Evolutionary conservation across 2,329 filamentous ascomycete genomes (phyloP), one percentile per base, ranked within the genome.

Genomic region (Colletotrichum cuscutae): DNA sequence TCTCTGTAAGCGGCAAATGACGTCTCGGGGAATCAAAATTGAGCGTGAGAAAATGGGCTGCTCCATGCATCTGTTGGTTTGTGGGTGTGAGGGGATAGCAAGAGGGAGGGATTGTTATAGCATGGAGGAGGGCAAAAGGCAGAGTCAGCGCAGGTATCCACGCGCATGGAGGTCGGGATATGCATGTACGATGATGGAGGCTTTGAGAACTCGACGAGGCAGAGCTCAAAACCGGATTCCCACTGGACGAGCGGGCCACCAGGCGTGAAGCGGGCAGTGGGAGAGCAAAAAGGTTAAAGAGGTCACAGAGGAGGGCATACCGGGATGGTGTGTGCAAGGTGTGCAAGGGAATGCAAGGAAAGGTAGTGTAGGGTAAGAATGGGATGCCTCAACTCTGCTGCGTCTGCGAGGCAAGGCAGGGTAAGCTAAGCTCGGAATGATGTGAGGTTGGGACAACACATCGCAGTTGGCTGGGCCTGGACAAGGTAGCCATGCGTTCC

Each of bases 211-310:
- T 46, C 62, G 19, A 30, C 42, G 22, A 37, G 42, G 58, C 54
- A 66, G 46, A 32, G 46, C 42, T 32, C 68, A 61, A 67, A 71
- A 67, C 68, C 66, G 64, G 68, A 67, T 71, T 61, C 30, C 32
- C 32, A 26, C 62, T 52, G 46, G 24, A 32, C 37, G 53, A 8
- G 32, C 30, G 30, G 4, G 32, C 32, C 32, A 35, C 32, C 37
- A 13, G 37, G 37, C 37, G 19, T 42, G 13, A 13, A 42, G 56
- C 65, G 12, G 54, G 30, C 57, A 49, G 32, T 57, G 32, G 54
- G 24, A 30, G 64, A 57, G 15, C 35, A 24, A 32, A 61, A 24
- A 61, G 8, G 35, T n/a, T 12, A 26, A 22, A 46, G 35, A 61
- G 13, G 58, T 8, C 3, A 28, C 22, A 46, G 22, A 26, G 28